Evolutionary conservation across 2,329 filamentous ascomycete species (phyloP).

Genomic region (Botryotinia globosa): DNA sequence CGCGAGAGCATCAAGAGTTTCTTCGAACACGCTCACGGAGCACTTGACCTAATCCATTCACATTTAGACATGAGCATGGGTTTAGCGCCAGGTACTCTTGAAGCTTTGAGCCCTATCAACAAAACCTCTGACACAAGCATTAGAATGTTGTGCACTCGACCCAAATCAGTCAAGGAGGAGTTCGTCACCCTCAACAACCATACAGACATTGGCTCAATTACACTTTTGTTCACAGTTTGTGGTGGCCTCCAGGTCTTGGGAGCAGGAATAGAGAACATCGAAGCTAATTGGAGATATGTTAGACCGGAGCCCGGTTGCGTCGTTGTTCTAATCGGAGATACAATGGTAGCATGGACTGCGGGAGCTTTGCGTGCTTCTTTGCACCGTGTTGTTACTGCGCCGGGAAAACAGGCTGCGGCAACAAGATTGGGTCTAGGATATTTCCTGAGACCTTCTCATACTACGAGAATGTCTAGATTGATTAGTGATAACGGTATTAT

Average conservation of each 20-base stretch:
- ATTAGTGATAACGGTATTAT: neutral
- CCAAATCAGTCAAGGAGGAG: neutral
- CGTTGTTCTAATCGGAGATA: neutral
- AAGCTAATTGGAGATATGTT: neutral
- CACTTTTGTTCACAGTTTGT: neutral
- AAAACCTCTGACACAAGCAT: neutral
- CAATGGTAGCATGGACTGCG: neutral
- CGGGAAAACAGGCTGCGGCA: neutral
- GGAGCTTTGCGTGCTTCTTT: neutral
- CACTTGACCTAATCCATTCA: neutral
- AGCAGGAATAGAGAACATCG: neutral
- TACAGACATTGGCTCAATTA: neutral
- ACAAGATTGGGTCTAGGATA: neutral
- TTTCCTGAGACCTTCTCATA: neutral
- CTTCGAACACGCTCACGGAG: neutral
- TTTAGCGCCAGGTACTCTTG: neutral
- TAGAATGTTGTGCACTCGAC: neutral
- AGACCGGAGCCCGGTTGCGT: neutral
- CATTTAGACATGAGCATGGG: neutral
- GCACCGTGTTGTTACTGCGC: neutral
- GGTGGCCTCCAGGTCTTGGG: neutral
- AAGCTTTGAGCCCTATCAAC: neutral
- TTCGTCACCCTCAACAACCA: neutral
- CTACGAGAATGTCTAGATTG: neutral
- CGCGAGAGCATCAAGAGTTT: neutral